These are phyloP conservation scores for Chrysoporthe austroafricana DNA, from an alignment of 2,329 filamentous ascomycete genomes.

Conservation along the genomic window DNA sequence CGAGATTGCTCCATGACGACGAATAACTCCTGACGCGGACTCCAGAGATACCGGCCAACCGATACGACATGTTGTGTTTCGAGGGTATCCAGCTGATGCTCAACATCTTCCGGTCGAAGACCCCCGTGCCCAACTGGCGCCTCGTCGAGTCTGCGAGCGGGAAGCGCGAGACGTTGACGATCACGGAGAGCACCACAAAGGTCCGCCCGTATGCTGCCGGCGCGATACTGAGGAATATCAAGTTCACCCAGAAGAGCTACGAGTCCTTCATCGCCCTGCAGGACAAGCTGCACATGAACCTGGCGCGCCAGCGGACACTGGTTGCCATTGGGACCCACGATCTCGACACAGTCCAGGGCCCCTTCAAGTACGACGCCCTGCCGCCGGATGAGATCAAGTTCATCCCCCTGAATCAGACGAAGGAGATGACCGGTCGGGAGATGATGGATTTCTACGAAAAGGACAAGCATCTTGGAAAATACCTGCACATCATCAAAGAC, in stretches of 20 bases:
- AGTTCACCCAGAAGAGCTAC: constrained; percentile 88
- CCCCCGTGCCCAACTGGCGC: constrained; percentile 77
- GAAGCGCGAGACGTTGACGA: constrained; percentile 78
- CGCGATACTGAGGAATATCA: constrained; percentile 86
- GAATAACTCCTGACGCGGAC: constrained; percentile 8
- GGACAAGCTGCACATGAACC: constrained; percentile 96
- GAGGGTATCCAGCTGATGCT: constrained; percentile 95
- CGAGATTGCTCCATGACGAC: neutral
- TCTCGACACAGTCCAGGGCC: constrained; percentile 87
- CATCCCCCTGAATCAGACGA: constrained; percentile 84
- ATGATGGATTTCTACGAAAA: constrained; percentile 95
- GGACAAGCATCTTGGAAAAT: constrained; percentile 89
- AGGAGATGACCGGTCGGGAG: constrained; percentile 84
- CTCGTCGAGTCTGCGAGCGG: constrained; percentile 73
- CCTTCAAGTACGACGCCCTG: constrained; percentile 95
- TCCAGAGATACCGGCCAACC: constrained; percentile 60
- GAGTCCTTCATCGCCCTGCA: constrained; percentile 97
- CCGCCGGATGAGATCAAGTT: constrained; percentile 93
- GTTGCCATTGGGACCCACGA: constrained; percentile 99
- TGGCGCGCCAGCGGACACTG: constrained; percentile 88
- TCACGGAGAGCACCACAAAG: constrained; percentile 73
- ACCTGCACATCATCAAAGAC: constrained; percentile 92
- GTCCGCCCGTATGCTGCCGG: constrained; percentile 88
- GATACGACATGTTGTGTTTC: constrained; percentile 94
- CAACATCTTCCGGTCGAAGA: constrained; percentile 86